phyloP scores from a whole-genome alignment of 148 eudicot genomes.

The Vaccinium darrowii region DNA sequence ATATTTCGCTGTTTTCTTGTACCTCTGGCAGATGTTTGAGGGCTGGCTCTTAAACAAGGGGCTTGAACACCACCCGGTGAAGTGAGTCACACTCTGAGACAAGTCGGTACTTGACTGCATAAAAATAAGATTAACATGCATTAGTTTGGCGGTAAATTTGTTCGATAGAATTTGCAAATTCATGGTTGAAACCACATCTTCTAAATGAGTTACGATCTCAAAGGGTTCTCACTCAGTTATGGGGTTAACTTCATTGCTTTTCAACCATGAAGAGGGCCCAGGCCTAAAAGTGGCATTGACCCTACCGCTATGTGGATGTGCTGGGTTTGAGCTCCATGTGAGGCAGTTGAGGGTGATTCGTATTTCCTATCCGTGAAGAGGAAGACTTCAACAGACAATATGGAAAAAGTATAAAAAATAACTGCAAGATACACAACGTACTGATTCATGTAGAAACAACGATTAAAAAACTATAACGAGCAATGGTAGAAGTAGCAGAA shows the following conservation, averaged over 20 bases:
- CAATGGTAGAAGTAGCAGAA: background rate
- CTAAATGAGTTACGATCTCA: background rate
- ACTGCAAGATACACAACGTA: background rate
- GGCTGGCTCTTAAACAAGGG: slow-evolving; percentile 21
- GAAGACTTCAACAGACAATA: background rate
- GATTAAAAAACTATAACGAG: background rate
- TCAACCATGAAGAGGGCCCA: background rate
- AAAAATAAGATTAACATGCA: background rate
- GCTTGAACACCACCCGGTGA: slow-evolving; percentile 27
- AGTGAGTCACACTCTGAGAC: slow-evolving; percentile 27
- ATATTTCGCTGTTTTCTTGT: background rate
- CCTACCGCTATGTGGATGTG: background rate
- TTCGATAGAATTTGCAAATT: background rate
- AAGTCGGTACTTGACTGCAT: slow-evolving; percentile 29
- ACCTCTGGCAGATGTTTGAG: slow-evolving; percentile 32
- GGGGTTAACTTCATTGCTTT: background rate
- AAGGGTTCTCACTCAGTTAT: background rate
- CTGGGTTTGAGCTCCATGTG: background rate
- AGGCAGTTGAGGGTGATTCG: background rate
- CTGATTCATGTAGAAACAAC: background rate
- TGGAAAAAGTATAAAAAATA: background rate
- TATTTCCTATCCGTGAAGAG: background rate
- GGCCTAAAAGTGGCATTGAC: background rate
- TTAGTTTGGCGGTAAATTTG: background rate
- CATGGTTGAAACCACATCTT: background rate